phyloP scores from a whole-genome alignment of 2,329 filamentous ascomycete species.

The Paraphaeosphaeria sporulosa region DNA sequence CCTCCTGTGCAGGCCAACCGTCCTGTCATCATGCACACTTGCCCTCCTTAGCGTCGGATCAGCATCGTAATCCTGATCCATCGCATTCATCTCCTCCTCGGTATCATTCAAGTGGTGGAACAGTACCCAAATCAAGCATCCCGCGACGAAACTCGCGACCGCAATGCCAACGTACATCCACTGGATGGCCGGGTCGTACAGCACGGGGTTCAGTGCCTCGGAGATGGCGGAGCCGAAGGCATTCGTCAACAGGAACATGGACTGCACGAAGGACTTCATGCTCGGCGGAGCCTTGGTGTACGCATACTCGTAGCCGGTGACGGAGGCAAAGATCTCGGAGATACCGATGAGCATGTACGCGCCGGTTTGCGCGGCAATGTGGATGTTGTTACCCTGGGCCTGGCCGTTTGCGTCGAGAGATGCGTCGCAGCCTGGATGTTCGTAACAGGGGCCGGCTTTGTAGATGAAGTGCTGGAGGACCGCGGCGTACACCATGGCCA shows the following conservation, averaged over 20 bases:
- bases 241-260: constrained; percentile 68
- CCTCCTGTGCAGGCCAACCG: constrained; percentile 29
- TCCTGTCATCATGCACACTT: constrained; percentile 32
- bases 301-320: constrained; percentile 58
- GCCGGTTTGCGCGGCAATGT: constrained; percentile 56
- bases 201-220: constrained; percentile 67
- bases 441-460: constrained; percentile 61
- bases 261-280: constrained; percentile 59
- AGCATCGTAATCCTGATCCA: constrained; percentile 44
- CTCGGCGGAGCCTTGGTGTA: constrained; percentile 57
- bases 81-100: constrained; percentile 48
- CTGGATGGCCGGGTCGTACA: constrained; percentile 69
- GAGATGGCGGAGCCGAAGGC: constrained; percentile 68
- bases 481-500: constrained; percentile 63
- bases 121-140: constrained; percentile 46
- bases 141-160: constrained; percentile 38
- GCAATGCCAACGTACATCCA: constrained; percentile 64
- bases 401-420: constrained; percentile 37
- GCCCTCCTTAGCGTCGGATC: constrained; percentile 37
- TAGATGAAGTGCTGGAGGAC: constrained; percentile 68
- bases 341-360: constrained; percentile 58
- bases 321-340: constrained; percentile 57
- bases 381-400: constrained; percentile 49
- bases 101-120: constrained; percentile 49
- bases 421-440: constrained; percentile 46